Evolutionary conservation across 495 filamentous ascomycete genomes (phyloP).

Genomic region (Podospora pseudoanserina): DNA sequence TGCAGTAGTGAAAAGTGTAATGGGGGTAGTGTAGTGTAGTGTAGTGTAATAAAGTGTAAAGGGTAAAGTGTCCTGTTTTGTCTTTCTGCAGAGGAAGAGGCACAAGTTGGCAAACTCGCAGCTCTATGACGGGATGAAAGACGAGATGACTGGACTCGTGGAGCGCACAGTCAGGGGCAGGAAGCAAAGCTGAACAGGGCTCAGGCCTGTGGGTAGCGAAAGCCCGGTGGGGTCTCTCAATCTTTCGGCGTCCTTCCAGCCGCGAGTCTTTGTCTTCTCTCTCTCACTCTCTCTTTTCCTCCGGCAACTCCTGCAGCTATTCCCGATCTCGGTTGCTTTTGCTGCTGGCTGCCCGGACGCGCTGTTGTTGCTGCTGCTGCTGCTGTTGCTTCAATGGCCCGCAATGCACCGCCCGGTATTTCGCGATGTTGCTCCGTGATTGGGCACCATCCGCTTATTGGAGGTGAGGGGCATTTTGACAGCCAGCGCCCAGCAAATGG

Average conservation of each 20-base stretch:
- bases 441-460: constrained; percentile 16
- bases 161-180: constrained; percentile 4
- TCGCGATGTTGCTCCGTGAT: constrained; percentile 21
- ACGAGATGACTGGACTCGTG: constrained; percentile 8
- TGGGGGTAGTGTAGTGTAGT: not conserved
- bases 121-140: constrained; percentile 14
- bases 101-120: constrained; percentile 16
- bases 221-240: not conserved
- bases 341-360: not conserved
- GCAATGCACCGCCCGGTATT: constrained; percentile 9
- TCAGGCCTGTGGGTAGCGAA: not conserved
- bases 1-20: not conserved
- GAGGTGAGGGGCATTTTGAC: constrained; percentile 9
- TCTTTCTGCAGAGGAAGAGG: not conserved
- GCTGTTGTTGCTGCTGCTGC: not conserved
- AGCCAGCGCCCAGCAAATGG: constrained; percentile 15
- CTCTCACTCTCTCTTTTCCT: not conserved
- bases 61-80: not conserved
- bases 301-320: not conserved
- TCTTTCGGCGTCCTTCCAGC: not conserved
- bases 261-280: not conserved
- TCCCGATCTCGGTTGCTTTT: not conserved
- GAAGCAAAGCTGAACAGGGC: constrained; percentile 11
- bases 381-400: too few relatives aligned
- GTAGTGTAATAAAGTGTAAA: constrained; percentile 13